Percentiles rank a stretch among this genome's conserved stretches.
phyloP scores from a whole-genome alignment of 2,329 filamentous ascomycete species.

The Fusarium bactridioides region DNA sequence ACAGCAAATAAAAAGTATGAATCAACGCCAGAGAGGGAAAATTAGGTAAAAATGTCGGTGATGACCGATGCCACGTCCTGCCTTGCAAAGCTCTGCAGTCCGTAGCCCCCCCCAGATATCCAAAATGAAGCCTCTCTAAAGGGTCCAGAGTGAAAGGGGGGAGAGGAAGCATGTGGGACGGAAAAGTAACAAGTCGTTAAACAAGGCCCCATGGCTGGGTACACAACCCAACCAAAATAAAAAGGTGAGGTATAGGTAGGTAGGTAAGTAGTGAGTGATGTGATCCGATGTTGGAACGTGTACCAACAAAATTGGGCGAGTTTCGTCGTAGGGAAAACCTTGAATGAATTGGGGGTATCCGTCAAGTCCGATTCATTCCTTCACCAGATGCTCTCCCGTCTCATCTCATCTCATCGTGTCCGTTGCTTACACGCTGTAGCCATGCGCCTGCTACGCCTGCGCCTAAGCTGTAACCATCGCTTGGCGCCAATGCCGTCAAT shows the following conservation, averaged over 20 bases:
- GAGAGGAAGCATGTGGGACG: slow-evolving; percentile 15
- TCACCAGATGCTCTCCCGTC: slow-evolving; percentile 26
- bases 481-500: slow-evolving; percentile 39
- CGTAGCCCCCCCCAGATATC: not conserved
- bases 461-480: slow-evolving; percentile 19
- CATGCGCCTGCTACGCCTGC: slow-evolving; percentile 32
- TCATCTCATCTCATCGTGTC: slow-evolving; percentile 33
- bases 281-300: slow-evolving; percentile 11
- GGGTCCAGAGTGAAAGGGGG: not conserved
- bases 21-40: slow-evolving; percentile 31
- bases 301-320: slow-evolving; percentile 15
- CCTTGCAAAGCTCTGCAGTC: slow-evolving; percentile 23
- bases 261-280: not conserved
- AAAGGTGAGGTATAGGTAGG: slow-evolving; percentile 1
- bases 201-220: slow-evolving; percentile 8
- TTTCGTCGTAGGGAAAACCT: slow-evolving; percentile 25
- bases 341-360: slow-evolving; percentile 34
- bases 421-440: slow-evolving; percentile 28
- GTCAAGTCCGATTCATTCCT: slow-evolving; percentile 34
- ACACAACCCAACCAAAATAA: slow-evolving; percentile 10
- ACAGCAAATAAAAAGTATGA: not conserved
- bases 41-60: slow-evolving; percentile 34
- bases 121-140: not conserved
- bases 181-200: slow-evolving; percentile 30
- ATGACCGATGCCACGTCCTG: slow-evolving; percentile 32